Conservation (phyloP, 345 rosid genomes). For the Ailanthus altissimus region DNA sequence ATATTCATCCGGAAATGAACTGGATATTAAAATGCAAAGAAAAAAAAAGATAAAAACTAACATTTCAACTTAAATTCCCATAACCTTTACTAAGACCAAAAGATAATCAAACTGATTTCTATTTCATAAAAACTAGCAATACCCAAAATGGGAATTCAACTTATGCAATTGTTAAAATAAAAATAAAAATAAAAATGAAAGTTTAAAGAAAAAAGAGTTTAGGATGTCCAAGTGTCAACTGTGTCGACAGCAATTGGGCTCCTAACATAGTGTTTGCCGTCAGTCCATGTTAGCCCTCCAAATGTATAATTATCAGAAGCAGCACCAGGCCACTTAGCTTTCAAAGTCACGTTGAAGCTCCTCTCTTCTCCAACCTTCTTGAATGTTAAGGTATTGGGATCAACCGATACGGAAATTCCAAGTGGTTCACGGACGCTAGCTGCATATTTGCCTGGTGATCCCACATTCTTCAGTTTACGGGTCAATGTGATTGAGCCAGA, state of each 20-base stretch:
- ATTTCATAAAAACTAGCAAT: too few relatives aligned
- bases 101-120: too few relatives aligned
- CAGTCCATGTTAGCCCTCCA: constrained; percentile 58
- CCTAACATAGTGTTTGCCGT: constrained; percentile 54
- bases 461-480: constrained; percentile 70
- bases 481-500: constrained; percentile 31
- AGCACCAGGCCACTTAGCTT: constrained; percentile 32
- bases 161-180: neutral
- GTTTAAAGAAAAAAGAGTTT: neutral
- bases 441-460: constrained; percentile 47
- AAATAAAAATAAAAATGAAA: neutral
- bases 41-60: neutral
- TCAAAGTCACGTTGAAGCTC: constrained; percentile 50
- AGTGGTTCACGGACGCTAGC: constrained; percentile 41
- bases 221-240: neutral
- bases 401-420: constrained; percentile 49
- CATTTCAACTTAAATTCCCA: neutral
- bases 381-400: constrained; percentile 47
- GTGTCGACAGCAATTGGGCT: constrained; percentile 58
- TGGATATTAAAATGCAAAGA: neutral
- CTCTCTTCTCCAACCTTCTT: constrained; percentile 49
- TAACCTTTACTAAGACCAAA: too few relatives aligned
- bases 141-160: too few relatives aligned
- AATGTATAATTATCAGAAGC: constrained; percentile 29
- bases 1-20: neutral